A percentile compares a stretch with the other conserved stretches of the same genome.
These are phyloP conservation scores for Pedinophyceae sp. DNA, from an alignment of 139 green algal species.

Conservation along the genomic window DNA sequence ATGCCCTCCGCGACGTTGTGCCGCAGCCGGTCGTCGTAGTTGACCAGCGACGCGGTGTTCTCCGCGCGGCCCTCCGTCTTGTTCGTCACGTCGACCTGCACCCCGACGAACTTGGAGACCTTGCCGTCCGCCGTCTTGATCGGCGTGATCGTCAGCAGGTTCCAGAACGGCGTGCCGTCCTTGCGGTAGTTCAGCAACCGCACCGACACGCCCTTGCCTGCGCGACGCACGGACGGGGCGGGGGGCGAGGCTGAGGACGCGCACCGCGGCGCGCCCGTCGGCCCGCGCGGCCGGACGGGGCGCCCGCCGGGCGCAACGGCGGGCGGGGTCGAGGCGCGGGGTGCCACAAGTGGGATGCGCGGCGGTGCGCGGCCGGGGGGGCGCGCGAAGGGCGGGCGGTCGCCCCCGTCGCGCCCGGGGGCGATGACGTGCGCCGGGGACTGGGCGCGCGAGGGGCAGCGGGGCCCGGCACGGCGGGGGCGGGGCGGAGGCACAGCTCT, in stretches of 20 bases:
- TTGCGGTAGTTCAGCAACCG: slow-evolving; percentile 84
- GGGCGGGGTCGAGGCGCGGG: no score
- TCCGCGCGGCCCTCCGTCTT: slow-evolving; percentile 78
- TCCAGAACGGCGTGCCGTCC: slow-evolving; percentile 89
- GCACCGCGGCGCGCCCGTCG: no score
- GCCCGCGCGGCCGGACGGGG: no score
- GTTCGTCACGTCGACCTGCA: slow-evolving; percentile 88
- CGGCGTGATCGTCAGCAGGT: slow-evolving; percentile 88
- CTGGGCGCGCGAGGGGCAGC: background rate
- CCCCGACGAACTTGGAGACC: slow-evolving; percentile 79
- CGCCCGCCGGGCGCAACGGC: no score
- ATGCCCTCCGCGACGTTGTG: slow-evolving; percentile 58
- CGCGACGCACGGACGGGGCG: no score
- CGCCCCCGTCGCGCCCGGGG: background rate
- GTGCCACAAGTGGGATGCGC: no score
- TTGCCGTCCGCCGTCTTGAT: slow-evolving; percentile 69
- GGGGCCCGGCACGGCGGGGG: no score
- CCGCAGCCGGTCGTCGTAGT: slow-evolving; percentile 68
- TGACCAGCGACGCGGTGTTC: slow-evolving; percentile 47
- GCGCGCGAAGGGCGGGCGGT: no score
- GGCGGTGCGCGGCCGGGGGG: no score
- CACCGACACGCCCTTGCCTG: slow-evolving; percentile 39
- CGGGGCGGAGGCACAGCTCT: background rate
- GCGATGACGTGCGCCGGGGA: background rate
- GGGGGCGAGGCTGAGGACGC: no score